Base-by-base conservation (phyloP, 2,329 filamentous ascomycete species). In the Aspergillus caelatus region DNA sequence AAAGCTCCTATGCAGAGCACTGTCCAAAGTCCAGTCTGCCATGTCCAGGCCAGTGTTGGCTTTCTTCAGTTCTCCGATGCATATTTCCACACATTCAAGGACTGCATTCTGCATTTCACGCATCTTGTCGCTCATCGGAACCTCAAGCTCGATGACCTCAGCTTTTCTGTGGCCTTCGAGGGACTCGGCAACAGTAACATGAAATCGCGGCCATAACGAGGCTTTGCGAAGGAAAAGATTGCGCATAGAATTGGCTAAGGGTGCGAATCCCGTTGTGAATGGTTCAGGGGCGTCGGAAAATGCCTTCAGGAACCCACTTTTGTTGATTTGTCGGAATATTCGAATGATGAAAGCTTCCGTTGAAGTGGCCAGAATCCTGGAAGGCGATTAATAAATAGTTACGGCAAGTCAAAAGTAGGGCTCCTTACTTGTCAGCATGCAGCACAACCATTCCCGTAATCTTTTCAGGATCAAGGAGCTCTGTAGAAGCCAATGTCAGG, bases 1-100 rank as follows among this genome's bases (percentile, higher is more conserved):
- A 76, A 99, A 99, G 72, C 93, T 96, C 73, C 91, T 92, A 68
- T 97, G 91, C 65, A 98, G 80, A 41, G 94, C 94, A 73, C 92
- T 97, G 77, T 98, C 94, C 21, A 97, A 83, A 57, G 93, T 97
- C 94, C 94, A 98, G 73, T 97, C 94, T 64, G 96, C 94, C 88
- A 98, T 94, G 70, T 98, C 94, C 8, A 99, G 82, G 2, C 93
- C 94, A 1, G 89, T 86, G 73, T 97, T 98, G 21, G 88, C 87
- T 79, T 96, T 98, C 76, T 94, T 96, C 50, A 99, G 85, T 79
- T 99, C 95, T 61, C 91, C 88, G 68, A 99, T 95, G 74, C 93
- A 97, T 69, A 93, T 90, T 78, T 98, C 94, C 21, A 99, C 94
- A 74, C 95, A 99, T 75, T 98, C 94, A 78, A 99, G 87, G 64